Evolutionary conservation across 176 grass and related monocot genomes (phyloP).

Genomic region (Alopecurus myosuroides): DNA sequence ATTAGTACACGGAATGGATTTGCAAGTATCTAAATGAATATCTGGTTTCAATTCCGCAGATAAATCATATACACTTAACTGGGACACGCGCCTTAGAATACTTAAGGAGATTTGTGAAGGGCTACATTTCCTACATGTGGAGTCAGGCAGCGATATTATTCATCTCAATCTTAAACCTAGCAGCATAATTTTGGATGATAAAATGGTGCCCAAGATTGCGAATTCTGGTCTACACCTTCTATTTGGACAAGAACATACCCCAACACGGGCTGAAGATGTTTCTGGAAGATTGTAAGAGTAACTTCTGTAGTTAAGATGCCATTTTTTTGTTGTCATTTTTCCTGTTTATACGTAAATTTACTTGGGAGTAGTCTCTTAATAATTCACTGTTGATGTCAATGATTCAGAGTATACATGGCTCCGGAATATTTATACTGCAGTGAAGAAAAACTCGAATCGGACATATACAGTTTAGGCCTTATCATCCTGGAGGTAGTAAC

Average conservation of each 20-base stretch:
- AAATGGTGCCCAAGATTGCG: neutral
- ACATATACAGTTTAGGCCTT: neutral
- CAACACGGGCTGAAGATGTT: neutral
- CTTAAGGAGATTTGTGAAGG: neutral
- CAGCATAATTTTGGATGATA: neutral
- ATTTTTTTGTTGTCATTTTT: neutral
- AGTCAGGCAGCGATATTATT: neutral
- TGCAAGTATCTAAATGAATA: neutral
- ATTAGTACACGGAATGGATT: neutral
- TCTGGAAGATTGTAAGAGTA: neutral
- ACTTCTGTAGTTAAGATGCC: neutral
- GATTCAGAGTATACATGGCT: neutral
- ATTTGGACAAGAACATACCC: neutral
- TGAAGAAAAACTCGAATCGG: neutral
- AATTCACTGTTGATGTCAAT: neutral
- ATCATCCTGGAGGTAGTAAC: neutral
- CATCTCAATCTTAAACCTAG: neutral
- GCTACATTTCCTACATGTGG: neutral
- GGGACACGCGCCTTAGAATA: neutral
- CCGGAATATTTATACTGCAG: neutral
- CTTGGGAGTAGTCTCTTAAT: neutral
- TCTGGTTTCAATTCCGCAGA: neutral
- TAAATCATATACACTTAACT: neutral
- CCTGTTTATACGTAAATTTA: neutral
- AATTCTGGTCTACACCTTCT: neutral